A percentile compares a stretch with the other conserved stretches of the same genome.
Conservation (phyloP, 1,284 basidiomycete genomes). For the Ceratobasidium sp. region DNA sequence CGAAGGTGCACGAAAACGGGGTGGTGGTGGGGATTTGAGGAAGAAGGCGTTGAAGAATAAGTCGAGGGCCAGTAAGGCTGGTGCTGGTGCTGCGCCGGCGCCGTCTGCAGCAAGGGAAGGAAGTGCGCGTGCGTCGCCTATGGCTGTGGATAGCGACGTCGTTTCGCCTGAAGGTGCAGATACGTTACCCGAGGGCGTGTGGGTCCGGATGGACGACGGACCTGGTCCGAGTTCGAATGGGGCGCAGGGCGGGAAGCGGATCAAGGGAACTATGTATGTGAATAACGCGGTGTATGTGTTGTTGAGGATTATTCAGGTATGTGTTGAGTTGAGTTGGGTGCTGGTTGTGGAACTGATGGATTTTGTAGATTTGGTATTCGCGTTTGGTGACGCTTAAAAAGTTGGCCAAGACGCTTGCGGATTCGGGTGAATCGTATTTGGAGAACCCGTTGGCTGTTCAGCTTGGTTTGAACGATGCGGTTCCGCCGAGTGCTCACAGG, state of each 20-base stretch:
- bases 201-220: slow-evolving; percentile 46
- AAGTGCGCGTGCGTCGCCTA: slow-evolving; percentile 49
- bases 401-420: slow-evolving; percentile 66
- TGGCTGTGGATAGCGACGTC: slow-evolving; percentile 49
- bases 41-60: slow-evolving; percentile 80
- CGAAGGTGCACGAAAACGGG: slow-evolving; percentile 30
- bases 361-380: slow-evolving; percentile 83
- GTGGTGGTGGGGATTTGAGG: slow-evolving; percentile 72
- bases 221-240: slow-evolving; percentile 22
- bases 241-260: slow-evolving; percentile 50
- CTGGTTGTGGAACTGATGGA: slow-evolving; percentile 36
- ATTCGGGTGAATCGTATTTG: slow-evolving; percentile 43
- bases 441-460: slow-evolving; percentile 65
- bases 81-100: slow-evolving; percentile 7
- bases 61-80: slow-evolving; percentile 42
- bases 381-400: slow-evolving; percentile 87
- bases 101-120: slow-evolving; percentile 18
- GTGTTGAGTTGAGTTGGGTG: slow-evolving; percentile 52
- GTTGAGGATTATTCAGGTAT: slow-evolving; percentile 87
- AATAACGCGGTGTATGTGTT: slow-evolving; percentile 95
- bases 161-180: slow-evolving; percentile 33
- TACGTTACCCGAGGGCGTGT: slow-evolving; percentile 48
- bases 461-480: slow-evolving; percentile 75
- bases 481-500: slow-evolving; percentile 60
- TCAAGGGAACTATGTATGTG: slow-evolving; percentile 79